phyloP scores from a whole-genome alignment of 2,329 filamentous ascomycete species.

The Ophiostoma fasciatum region DNA sequence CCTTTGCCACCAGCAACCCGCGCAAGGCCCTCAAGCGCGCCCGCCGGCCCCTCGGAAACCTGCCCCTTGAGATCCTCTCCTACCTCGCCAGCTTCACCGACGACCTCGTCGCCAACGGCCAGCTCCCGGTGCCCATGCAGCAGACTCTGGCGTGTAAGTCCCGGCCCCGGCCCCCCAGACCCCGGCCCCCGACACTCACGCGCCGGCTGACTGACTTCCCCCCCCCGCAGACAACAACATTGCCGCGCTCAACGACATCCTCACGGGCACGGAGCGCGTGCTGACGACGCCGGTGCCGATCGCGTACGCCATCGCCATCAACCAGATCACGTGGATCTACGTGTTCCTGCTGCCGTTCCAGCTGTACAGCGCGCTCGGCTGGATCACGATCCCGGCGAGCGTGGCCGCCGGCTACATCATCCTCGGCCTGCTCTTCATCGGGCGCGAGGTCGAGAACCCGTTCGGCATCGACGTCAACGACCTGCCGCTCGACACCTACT shows the following conservation, averaged over 20 bases:
- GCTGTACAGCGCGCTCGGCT: constrained; percentile 40
- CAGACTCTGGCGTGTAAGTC: constrained; percentile 29
- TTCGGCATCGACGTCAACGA: constrained; percentile 57
- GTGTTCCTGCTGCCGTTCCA: constrained; percentile 60
- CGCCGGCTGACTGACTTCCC: background rate
- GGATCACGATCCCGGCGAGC: constrained; percentile 56
- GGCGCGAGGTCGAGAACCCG: constrained; percentile 53
- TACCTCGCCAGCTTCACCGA: constrained; percentile 50
- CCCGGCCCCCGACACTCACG: no score
- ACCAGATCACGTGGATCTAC: constrained; percentile 64
- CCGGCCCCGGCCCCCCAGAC: no score
- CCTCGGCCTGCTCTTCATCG: constrained; percentile 50
- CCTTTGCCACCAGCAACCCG: constrained; percentile 54
- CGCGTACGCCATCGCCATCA: constrained; percentile 60
- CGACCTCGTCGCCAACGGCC: constrained; percentile 33
- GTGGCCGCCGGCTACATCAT: constrained; percentile 56
- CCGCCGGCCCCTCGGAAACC: constrained; percentile 51
- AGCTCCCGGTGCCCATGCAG: constrained; percentile 30
- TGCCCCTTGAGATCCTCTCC: constrained; percentile 57
- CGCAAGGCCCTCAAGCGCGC: constrained; percentile 53
- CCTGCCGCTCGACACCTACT: constrained; percentile 48
- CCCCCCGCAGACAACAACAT: constrained; percentile 30
- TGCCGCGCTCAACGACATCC: constrained; percentile 45
- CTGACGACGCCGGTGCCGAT: constrained; percentile 57
- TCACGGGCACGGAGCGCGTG: constrained; percentile 53